Evolutionary conservation across 352 stramenopile genomes (phyloP).

Genomic region (Globisporangium alternatum): DNA sequence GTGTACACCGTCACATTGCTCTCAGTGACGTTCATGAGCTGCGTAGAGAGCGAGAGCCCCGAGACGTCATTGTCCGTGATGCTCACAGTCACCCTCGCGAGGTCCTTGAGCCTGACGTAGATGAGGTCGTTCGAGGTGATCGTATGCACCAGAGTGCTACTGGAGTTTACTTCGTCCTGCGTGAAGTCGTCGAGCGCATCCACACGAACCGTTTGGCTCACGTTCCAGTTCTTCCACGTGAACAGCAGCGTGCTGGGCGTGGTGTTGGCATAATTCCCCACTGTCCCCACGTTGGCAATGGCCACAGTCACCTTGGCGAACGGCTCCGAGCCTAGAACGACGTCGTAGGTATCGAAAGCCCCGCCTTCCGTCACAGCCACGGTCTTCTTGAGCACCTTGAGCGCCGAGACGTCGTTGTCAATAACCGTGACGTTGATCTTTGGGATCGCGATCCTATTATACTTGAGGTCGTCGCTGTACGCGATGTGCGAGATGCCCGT

Average conservation of each 20-base stretch:
- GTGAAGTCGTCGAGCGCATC: conserved; percentile 60
- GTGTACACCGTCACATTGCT: conserved; percentile 35
- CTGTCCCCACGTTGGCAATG: conserved; percentile 44
- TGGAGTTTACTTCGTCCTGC: conserved; percentile 41
- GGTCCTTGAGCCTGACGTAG: conserved; percentile 42
- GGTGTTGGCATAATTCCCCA: conserved; percentile 40
- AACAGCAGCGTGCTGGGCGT: conserved; percentile 42
- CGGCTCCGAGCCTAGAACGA: conserved; percentile 57
- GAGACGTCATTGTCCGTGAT: conserved; percentile 70
- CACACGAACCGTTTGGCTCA: conserved; percentile 48
- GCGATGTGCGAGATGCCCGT: conserved; percentile 70
- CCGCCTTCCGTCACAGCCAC: conserved; percentile 50
- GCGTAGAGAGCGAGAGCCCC: conserved; percentile 47
- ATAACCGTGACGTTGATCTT: conserved; percentile 57
- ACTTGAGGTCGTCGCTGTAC: conserved; percentile 69
- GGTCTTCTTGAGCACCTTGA: conserved; percentile 39
- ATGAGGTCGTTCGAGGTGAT: conserved; percentile 66
- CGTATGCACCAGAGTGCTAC: conserved; percentile 48
- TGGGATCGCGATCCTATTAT: conserved; percentile 54
- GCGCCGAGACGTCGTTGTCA: conserved; percentile 61
- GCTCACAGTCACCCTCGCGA: conserved; percentile 42
- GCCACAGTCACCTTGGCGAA: conserved; percentile 62
- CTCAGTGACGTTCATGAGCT: conserved; percentile 33
- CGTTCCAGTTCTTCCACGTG: conserved; percentile 71
- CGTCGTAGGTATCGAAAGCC: conserved; percentile 37